Evolutionary conservation across 2,329 filamentous ascomycete genomes (phyloP).

Genomic region (Arthroderma sp.): DNA sequence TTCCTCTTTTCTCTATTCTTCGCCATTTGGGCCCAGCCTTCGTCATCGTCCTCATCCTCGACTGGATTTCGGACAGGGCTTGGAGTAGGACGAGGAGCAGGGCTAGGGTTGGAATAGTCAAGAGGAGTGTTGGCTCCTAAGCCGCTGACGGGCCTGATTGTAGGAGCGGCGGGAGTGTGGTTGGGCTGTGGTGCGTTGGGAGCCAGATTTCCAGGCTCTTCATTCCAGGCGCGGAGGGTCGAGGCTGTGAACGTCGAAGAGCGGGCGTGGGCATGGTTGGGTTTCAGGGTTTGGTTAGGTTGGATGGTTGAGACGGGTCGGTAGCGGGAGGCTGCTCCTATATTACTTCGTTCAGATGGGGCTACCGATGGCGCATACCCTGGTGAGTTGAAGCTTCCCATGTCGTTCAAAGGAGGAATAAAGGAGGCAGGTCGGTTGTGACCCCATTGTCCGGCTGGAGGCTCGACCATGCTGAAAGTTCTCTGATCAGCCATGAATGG

Average conservation of each 20-base stretch:
- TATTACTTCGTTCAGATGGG: constrained; percentile 86
- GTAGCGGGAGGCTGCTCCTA: constrained; percentile 81
- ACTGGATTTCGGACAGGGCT: constrained; percentile 17
- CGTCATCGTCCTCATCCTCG: constrained; percentile 36
- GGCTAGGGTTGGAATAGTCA: not conserved
- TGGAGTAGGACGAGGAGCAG: constrained; percentile 15
- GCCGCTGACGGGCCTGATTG: constrained; percentile 19
- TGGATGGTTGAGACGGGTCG: constrained; percentile 65
- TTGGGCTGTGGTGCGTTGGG: constrained; percentile 13
- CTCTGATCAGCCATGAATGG: constrained; percentile 36
- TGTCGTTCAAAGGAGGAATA: constrained; percentile 15
- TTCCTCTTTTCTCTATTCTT: constrained; percentile 38
- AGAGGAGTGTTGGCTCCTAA: constrained; percentile 9
- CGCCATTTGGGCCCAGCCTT: constrained; percentile 39
- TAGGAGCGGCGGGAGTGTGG: constrained; percentile 14
- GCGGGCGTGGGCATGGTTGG: constrained; percentile 5
- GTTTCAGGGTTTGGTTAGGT: constrained; percentile 9
- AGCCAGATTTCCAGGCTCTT: constrained; percentile 17
- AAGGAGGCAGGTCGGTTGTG: constrained; percentile 23
- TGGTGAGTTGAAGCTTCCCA: constrained; percentile 7
- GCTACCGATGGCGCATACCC: constrained; percentile 82
- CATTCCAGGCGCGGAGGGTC: constrained; percentile 23
- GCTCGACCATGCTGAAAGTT: constrained; percentile 76
- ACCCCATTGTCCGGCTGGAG: constrained; percentile 34
- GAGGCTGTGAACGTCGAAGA: constrained; percentile 23